phyloP scores from a whole-genome alignment of 768 basidiomycete species.

The Exsudoporus frostii region DNA sequence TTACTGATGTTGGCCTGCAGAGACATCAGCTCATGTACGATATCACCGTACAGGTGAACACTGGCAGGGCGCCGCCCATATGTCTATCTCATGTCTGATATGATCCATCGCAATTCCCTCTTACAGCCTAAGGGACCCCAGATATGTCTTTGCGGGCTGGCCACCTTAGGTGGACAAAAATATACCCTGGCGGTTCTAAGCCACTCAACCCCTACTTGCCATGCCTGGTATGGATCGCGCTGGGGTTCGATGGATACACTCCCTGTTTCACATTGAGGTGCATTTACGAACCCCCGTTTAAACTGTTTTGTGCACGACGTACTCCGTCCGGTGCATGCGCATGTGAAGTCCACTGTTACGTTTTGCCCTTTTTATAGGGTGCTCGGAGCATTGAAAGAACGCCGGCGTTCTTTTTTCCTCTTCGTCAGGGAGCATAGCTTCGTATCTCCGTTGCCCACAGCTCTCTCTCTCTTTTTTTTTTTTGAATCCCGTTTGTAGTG shows the following conservation, averaged over 20 bases:
- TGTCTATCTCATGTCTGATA: background rate
- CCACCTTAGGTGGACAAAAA: background rate
- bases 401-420: background rate
- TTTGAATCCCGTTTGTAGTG: too few species aligned
- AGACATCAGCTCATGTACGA: background rate
- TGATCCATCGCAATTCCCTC: background rate
- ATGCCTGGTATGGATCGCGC: background rate
- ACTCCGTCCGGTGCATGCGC: background rate
- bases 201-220: background rate
- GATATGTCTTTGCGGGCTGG: too few species aligned
- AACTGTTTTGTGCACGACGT: background rate
- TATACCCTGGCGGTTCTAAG: background rate
- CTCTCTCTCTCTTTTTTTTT: too few species aligned
- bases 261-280: too few species aligned
- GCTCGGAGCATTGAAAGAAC: background rate
- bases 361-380: background rate
- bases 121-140: background rate
- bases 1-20: too few species aligned
- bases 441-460: background rate
- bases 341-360: background rate
- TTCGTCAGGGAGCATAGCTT: background rate
- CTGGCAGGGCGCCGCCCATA: background rate
- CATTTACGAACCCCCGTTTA: too few species aligned
- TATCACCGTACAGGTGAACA: too few species aligned
- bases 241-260: background rate